Conservation (phyloP, 768 basidiomycete genomes). For the Auriscalpium microsporum region DNA sequence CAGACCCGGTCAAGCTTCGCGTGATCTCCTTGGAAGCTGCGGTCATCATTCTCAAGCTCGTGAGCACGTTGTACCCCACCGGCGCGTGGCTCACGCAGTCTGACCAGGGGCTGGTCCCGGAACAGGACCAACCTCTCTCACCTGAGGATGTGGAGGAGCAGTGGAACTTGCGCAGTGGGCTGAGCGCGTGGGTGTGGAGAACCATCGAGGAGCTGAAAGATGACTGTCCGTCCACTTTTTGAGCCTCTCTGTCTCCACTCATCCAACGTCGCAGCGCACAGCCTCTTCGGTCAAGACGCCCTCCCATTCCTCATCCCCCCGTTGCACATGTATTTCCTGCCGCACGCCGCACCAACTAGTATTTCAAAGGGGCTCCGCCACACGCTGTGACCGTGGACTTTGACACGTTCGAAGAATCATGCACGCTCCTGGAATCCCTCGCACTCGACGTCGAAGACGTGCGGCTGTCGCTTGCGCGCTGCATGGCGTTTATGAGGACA, state of each 20-base stretch:
- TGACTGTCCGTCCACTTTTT: conserved; percentile 36
- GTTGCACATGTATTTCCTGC: conserved; percentile 53
- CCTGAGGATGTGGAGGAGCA: conserved; percentile 35
- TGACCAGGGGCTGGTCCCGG: conserved; percentile 2
- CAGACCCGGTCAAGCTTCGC: conserved; percentile 65
- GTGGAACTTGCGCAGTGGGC: conserved; percentile 56
- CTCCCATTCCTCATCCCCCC: conserved; percentile 55
- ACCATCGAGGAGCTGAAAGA: conserved; percentile 66
- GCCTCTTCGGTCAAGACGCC: conserved; percentile 52
- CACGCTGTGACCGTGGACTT: conserved; percentile 55
- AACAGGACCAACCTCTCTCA: conserved; percentile 17
- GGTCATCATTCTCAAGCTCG: conserved; percentile 58
- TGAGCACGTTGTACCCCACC: conserved; percentile 64
- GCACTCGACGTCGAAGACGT: conserved; percentile 73
- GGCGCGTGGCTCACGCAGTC: conserved; percentile 46
- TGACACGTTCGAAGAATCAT: conserved; percentile 64
- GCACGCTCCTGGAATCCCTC: conserved; percentile 69
- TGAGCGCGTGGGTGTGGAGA: conserved; percentile 75
- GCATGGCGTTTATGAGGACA: conserved; percentile 55
- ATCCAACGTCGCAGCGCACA: conserved; percentile 31
- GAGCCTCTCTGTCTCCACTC: background rate
- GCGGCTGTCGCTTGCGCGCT: conserved; percentile 61
- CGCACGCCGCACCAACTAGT: conserved; percentile 31
- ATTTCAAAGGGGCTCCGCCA: conserved; percentile 33
- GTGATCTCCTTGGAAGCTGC: conserved; percentile 64